Percentiles rank a stretch among this genome's conserved stretches.
phyloP scores from a whole-genome alignment of 768 basidiomycete genomes.

The Hygrocybe punicea region DNA sequence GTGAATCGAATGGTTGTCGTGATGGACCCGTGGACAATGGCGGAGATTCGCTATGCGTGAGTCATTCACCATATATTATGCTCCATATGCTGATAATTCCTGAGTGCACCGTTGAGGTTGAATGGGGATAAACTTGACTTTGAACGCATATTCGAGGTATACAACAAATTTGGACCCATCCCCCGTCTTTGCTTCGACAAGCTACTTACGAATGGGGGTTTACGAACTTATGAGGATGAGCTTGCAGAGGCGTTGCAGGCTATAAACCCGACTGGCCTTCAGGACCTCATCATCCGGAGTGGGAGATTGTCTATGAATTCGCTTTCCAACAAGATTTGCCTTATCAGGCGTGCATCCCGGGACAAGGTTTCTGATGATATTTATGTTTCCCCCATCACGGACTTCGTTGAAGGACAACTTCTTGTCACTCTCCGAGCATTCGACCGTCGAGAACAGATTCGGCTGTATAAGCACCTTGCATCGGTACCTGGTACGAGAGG shows the following conservation, averaged over 20 bases:
- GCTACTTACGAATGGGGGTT: background rate
- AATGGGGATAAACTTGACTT: no score
- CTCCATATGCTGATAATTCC: background rate
- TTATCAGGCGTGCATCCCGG: no score
- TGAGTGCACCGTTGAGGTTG: no score
- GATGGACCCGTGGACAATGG: no score
- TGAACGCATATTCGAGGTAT: no score
- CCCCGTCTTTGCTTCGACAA: conserved; percentile 11
- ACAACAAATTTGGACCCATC: conserved; percentile 12
- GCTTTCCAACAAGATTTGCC: background rate
- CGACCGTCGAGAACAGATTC: background rate
- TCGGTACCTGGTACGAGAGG: background rate
- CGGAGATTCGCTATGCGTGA: conserved; percentile 10
- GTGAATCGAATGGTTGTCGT: conserved; percentile 2
- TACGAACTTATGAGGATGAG: background rate
- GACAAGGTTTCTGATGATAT: conserved; percentile 2
- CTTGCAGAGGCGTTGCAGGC: background rate
- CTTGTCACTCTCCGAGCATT: background rate
- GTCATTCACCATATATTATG: conserved; percentile 4
- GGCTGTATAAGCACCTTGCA: background rate
- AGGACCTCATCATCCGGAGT: background rate
- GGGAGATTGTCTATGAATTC: background rate
- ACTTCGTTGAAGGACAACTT: background rate
- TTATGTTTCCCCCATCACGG: background rate
- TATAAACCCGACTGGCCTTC: background rate